Percentiles rank a stretch among this genome's conserved stretches.
phyloP scores from a whole-genome alignment of 2,329 filamentous ascomycete species.

The Amylocarpus encephaloides region DNA sequence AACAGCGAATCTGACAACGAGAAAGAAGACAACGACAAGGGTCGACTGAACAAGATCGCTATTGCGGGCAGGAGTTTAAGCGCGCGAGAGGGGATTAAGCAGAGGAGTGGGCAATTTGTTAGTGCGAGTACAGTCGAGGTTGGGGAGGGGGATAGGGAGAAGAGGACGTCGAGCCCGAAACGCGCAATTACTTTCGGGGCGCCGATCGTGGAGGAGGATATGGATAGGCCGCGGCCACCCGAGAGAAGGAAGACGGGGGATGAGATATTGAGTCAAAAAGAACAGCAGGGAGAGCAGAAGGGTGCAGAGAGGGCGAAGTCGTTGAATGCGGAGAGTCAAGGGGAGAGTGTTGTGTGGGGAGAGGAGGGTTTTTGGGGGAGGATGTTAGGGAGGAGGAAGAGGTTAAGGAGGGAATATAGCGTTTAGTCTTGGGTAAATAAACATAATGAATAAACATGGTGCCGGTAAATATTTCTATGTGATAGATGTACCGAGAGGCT shows the following conservation, averaged over 20 bases:
- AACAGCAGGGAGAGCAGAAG: neutral
- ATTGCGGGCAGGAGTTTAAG: neutral
- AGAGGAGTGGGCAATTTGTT: constrained; percentile 1
- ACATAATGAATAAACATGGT: too few relatives aligned
- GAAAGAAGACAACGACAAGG: neutral
- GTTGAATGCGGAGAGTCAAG: neutral
- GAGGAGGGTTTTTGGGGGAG: neutral
- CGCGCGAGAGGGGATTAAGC: constrained; percentile 1
- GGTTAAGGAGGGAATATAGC: neutral
- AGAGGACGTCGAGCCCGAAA: neutral
- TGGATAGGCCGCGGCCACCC: neutral
- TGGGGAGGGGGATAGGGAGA: neutral
- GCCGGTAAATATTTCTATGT: too few relatives aligned
- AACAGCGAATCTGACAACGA: neutral
- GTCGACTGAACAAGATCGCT: neutral
- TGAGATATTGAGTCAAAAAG: neutral
- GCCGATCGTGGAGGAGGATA: neutral
- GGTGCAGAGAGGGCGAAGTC: neutral
- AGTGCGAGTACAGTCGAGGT: neutral
- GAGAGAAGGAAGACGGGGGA: neutral
- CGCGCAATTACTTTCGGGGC: neutral
- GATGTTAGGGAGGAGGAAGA: neutral
- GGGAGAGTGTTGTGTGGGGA: neutral
- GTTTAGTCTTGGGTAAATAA: neutral
- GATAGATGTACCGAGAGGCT: neutral